Evolutionary conservation across 2,329 filamentous ascomycete species (phyloP).

Genomic region (Aspergillus brunneoviolaceus): DNA sequence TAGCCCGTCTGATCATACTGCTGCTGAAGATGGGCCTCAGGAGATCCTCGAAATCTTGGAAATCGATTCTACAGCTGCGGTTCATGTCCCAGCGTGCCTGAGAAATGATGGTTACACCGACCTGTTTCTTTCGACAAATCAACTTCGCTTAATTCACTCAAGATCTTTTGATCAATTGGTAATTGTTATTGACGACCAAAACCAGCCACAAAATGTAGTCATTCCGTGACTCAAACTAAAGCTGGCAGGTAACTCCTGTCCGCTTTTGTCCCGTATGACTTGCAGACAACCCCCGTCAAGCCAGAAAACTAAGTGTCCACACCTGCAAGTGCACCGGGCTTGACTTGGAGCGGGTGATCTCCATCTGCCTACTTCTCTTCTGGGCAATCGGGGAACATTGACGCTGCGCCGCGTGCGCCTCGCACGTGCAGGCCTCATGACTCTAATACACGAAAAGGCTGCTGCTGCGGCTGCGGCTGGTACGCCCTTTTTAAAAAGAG

Average conservation of each 20-base stretch:
- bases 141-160: too few relatives aligned
- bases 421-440: conserved; percentile 22
- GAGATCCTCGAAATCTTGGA: neutral
- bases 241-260: neutral
- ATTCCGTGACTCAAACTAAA: neutral
- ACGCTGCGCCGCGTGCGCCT: conserved; percentile 19
- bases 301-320: neutral
- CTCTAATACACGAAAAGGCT: conserved; percentile 12
- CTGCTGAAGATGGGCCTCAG: neutral
- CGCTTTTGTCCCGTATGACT: neutral
- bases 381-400: neutral
- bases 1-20: conserved; percentile 4
- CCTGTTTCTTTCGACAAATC: too few relatives aligned
- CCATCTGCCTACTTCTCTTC: conserved; percentile 5
- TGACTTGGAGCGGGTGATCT: conserved; percentile 16
- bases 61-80: neutral
- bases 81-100: neutral
- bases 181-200: neutral
- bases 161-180: too few relatives aligned
- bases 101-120: neutral
- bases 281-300: neutral
- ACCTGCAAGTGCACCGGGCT: neutral
- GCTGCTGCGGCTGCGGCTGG: neutral
- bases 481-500: neutral
- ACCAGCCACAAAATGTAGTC: neutral